A percentile compares a stretch with the other conserved stretches of the same genome.
Conservation (phyloP, 139 green algal species). For the Tetraselmis chui region DNA sequence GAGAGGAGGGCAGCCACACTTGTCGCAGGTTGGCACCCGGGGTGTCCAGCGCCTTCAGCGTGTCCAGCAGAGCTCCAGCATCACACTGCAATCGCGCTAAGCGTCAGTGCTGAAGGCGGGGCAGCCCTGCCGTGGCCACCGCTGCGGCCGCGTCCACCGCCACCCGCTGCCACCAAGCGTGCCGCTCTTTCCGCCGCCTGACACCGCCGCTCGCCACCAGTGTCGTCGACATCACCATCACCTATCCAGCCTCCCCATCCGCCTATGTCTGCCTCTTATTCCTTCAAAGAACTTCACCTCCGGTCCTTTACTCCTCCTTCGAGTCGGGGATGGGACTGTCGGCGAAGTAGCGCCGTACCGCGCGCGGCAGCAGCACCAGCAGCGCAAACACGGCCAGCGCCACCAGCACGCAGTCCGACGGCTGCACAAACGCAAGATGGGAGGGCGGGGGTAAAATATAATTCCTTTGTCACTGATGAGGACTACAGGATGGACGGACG, state of each 20-base stretch:
- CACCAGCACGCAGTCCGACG: background rate
- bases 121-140: background rate
- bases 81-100: background rate
- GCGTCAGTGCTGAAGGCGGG: background rate
- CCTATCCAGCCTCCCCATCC: too few species aligned
- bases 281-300: too few species aligned
- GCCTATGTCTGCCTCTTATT: too few species aligned
- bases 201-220: background rate
- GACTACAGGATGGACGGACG: too few species aligned
- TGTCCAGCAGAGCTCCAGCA: background rate
- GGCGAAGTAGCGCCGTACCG: background rate
- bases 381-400: background rate
- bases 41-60: background rate
- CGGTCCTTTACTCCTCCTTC: background rate
- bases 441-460: too few species aligned
- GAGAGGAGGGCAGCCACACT: too few species aligned
- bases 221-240: too few species aligned
- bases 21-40: too few species aligned
- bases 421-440: background rate
- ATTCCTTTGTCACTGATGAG: too few species aligned
- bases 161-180: background rate
- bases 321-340: too few species aligned
- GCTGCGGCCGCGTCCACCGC: background rate
- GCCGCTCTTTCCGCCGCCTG: background rate
- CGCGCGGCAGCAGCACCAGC: background rate